A percentile compares a stretch with the other conserved stretches of the same genome.
phyloP scores from a whole-genome alignment of 352 stramenopile genomes.

The Phytophthora parvispora region DNA sequence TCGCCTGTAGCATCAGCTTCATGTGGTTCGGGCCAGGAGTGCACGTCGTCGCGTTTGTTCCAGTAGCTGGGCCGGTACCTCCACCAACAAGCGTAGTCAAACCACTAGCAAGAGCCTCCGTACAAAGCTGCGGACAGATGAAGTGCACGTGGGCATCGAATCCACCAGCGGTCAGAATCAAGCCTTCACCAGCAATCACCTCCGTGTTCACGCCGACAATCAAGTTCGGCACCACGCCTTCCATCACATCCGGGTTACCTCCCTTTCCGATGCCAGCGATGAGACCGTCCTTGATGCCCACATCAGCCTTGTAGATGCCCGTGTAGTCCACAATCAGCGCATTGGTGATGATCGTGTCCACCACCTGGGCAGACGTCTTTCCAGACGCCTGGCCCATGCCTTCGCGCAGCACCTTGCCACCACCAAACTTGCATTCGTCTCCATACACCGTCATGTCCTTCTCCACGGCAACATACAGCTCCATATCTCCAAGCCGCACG shows the following conservation, averaged over 20 bases:
- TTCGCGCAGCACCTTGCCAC: constrained; percentile 93
- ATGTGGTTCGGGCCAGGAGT: constrained; percentile 95
- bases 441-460: constrained; percentile 87
- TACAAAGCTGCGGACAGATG: constrained; percentile 96
- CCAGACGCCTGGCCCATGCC: constrained; percentile 83
- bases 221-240: constrained; percentile 89
- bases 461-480: constrained; percentile 93
- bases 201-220: constrained; percentile 94
- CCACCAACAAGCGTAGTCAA: constrained; percentile 95
- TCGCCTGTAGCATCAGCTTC: constrained; percentile 97
- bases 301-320: constrained; percentile 97
- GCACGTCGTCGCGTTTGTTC: constrained; percentile 98
- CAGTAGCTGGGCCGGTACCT: constrained; percentile 93
- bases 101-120: constrained; percentile 94
- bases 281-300: constrained; percentile 95
- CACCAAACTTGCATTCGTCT: constrained; percentile 96
- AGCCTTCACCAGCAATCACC: constrained; percentile 97
- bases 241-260: constrained; percentile 98
- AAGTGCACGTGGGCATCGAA: constrained; percentile 98
- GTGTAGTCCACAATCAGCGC: constrained; percentile 97
- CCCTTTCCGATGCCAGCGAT: constrained; percentile 98
- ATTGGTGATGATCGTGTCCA: constrained; percentile 99
- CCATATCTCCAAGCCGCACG: constrained; percentile 95
- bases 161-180: constrained; percentile 97
- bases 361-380: constrained; percentile 49